These are phyloP conservation scores for Cucurbita ficifolia DNA, from an alignment of 306 rosid species.

Conservation along the genomic window DNA sequence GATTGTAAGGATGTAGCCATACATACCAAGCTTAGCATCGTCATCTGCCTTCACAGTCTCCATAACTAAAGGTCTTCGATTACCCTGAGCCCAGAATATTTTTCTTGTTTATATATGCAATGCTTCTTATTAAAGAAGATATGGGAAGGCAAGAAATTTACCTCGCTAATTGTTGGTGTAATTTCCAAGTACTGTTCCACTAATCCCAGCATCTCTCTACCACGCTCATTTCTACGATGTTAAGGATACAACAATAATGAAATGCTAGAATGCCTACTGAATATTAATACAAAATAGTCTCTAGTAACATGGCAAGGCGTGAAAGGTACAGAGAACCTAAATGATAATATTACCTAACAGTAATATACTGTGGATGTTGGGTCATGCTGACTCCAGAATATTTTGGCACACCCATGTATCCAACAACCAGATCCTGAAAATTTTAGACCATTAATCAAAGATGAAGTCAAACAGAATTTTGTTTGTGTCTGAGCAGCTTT, in stretches of 20 bases:
- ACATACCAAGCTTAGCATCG: conserved; percentile 71
- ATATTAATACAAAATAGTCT: background rate
- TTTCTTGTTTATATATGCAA: background rate
- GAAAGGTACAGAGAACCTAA: background rate
- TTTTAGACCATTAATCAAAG: background rate
- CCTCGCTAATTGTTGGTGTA: conserved; percentile 49
- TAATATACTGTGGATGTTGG: conserved; percentile 92
- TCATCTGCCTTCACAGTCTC: conserved; percentile 98
- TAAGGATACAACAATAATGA: conserved; percentile 1
- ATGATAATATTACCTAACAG: conserved; percentile 52
- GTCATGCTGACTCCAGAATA: conserved; percentile 85
- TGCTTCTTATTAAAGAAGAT: background rate
- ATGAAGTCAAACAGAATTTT: background rate
- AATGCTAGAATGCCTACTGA: background rate
- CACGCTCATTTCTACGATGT: conserved; percentile 72
- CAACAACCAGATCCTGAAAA: conserved; percentile 79
- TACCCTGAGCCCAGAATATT: conserved; percentile 42
- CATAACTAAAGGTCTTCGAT: conserved; percentile 63
- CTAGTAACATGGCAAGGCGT: background rate
- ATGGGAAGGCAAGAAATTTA: conserved; percentile 20
- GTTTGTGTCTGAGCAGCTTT: background rate
- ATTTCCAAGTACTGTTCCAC: conserved; percentile 57
- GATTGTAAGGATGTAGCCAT: background rate
- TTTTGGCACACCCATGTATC: conserved; percentile 97
- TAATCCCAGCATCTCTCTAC: conserved; percentile 74